Conservation (phyloP, 306 rosid genomes). For the Astragalus membranaceus region DNA sequence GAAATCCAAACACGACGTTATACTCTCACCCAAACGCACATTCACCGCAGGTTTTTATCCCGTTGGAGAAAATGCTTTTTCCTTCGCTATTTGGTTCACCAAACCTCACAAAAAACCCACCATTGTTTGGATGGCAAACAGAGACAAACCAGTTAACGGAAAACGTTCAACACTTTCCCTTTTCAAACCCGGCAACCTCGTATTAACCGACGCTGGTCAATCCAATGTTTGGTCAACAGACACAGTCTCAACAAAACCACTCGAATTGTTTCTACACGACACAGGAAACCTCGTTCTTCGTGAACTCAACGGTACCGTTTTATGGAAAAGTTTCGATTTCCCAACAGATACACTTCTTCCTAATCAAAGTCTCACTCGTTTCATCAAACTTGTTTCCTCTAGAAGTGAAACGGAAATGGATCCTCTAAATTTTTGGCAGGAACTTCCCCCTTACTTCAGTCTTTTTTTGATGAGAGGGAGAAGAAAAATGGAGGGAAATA, state of each 20-base stretch:
- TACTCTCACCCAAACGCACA: background rate
- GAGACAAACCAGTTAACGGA: slow-evolving; percentile 3
- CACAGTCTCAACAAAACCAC: background rate
- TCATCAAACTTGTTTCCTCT: background rate
- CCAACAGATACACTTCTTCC: slow-evolving; percentile 11
- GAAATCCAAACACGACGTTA: background rate
- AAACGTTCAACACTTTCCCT: slow-evolving; percentile 1
- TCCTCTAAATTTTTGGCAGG: too few relatives aligned
- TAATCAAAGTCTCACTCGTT: background rate
- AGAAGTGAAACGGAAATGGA: too few relatives aligned
- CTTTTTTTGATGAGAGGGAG: too few relatives aligned
- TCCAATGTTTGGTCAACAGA: background rate
- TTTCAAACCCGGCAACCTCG: background rate
- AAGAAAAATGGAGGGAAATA: too few relatives aligned
- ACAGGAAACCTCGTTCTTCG: background rate
- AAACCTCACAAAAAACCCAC: background rate
- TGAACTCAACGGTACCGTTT: background rate
- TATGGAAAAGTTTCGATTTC: slow-evolving; percentile 10
- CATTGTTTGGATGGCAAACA: slow-evolving; percentile 14
- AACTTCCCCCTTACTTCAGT: too few relatives aligned
- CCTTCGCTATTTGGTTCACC: slow-evolving; percentile 5
- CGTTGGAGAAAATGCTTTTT: background rate
- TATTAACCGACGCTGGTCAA: background rate
- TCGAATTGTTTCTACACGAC: background rate
- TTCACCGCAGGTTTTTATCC: slow-evolving; percentile 11